Evolutionary conservation across 1,139 yeast genomes (phyloP).

Genomic region (Magnusiomyces fungicola): DNA sequence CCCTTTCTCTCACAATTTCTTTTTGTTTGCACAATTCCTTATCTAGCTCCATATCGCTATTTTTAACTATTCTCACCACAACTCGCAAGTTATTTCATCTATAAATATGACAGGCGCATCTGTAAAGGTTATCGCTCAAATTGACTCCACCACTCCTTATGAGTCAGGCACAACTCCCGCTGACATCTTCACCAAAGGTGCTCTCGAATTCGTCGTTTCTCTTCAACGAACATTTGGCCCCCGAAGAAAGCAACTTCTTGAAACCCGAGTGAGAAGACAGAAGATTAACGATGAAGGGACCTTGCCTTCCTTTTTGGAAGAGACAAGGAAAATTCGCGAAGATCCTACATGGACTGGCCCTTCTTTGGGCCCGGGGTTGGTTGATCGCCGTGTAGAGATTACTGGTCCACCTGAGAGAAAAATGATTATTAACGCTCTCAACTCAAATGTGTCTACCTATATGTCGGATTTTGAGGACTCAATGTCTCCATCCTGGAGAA

Average conservation of each 20-base stretch:
- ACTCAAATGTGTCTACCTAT: slow-evolving; percentile 60
- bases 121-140: slow-evolving; percentile 11
- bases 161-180: slow-evolving; percentile 14
- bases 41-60: too few species aligned
- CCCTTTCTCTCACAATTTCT: too few species aligned
- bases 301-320: slow-evolving; percentile 65
- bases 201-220: slow-evolving; percentile 64
- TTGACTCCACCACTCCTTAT: slow-evolving; percentile 12
- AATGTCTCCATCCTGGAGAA: slow-evolving; percentile 84
- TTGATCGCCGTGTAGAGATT: slow-evolving; percentile 74
- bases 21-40: too few species aligned
- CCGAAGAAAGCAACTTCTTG: slow-evolving; percentile 53
- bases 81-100: too few species aligned
- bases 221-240: slow-evolving; percentile 65
- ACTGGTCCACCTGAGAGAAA: slow-evolving; percentile 82
- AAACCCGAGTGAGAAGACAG: slow-evolving; percentile 54
- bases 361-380: slow-evolving; percentile 61
- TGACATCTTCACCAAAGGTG: slow-evolving; percentile 53
- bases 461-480: slow-evolving; percentile 70
- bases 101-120: too few species aligned
- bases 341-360: slow-evolving; percentile 76
- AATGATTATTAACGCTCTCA: slow-evolving; percentile 67
- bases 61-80: too few species aligned
- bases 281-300: slow-evolving; percentile 56
- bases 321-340: slow-evolving; percentile 58